Conservation (phyloP, 75 land plant genomes). For the Selaginella moellendorffii region DNA sequence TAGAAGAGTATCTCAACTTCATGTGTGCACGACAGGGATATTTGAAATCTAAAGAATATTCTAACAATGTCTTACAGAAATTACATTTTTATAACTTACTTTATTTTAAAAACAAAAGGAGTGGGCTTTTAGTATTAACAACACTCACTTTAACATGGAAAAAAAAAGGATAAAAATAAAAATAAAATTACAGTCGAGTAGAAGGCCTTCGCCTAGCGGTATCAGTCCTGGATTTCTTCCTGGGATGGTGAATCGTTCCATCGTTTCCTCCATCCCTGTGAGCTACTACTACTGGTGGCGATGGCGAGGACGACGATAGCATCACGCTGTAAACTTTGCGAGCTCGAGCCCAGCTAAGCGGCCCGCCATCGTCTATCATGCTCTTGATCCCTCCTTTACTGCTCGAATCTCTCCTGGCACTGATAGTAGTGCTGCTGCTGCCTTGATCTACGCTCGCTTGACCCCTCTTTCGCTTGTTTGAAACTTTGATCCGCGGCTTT, state of each 20-base stretch:
- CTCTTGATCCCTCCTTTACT: not conserved
- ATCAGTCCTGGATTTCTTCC: conserved; percentile 83
- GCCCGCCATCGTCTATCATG: not conserved
- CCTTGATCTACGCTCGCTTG: conserved; percentile 17
- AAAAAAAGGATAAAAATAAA: no score
- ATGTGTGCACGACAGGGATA: no score
- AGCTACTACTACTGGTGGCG: conserved; percentile 39
- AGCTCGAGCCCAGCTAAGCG: conserved; percentile 7
- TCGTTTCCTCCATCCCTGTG: conserved; percentile 7
- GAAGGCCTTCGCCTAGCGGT: conserved; percentile 69
- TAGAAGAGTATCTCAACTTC: no score
- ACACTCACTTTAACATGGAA: no score
- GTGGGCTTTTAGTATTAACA: no score
- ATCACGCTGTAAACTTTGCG: conserved; percentile 17
- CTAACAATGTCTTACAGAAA: no score
- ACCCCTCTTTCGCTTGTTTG: conserved; percentile 20
- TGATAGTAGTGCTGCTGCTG: not conserved
- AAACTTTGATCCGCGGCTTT: conserved; percentile 21
- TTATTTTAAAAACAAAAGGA: no score
- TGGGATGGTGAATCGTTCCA: conserved; percentile 38
- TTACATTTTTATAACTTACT: no score
- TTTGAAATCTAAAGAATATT: no score
- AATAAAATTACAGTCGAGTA: no score
- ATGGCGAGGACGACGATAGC: conserved; percentile 24
- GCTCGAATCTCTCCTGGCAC: not conserved